These are phyloP conservation scores for Cymbopogon citratus DNA, from an alignment of 176 grass and related monocot genomes.

Conservation along the genomic window DNA sequence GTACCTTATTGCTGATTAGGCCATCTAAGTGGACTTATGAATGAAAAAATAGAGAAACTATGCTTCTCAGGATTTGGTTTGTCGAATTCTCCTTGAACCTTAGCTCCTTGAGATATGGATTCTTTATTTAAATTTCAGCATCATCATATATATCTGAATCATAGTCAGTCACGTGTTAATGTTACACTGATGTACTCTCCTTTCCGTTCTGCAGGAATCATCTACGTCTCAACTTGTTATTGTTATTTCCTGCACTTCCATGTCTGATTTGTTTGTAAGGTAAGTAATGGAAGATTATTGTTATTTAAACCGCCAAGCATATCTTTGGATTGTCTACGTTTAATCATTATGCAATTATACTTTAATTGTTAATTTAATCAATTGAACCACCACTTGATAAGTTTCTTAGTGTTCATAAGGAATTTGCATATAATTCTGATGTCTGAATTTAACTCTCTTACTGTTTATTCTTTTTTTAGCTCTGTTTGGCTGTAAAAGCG, in stretches of 20 bases:
- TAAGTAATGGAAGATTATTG: slow-evolving; percentile 6
- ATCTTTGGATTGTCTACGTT: slow-evolving; percentile 2
- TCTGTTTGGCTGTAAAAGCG: neutral
- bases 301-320: neutral
- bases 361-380: neutral
- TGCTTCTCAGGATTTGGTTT: slow-evolving; percentile 10
- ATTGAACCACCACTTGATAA: neutral
- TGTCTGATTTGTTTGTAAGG: slow-evolving; percentile 52
- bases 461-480: neutral
- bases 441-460: neutral
- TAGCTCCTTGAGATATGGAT: neutral
- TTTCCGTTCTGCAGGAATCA: slow-evolving; percentile 11
- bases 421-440: neutral
- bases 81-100: neutral
- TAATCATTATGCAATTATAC: neutral
- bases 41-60: neutral
- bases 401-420: neutral
- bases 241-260: slow-evolving; percentile 41
- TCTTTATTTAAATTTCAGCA: neutral
- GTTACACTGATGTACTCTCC: neutral
- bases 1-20: neutral
- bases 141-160: slow-evolving; percentile 12
- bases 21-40: neutral
- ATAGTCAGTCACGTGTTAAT: neutral
- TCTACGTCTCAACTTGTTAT: slow-evolving; percentile 34